Base-by-base conservation (phyloP, 495 filamentous ascomycete genomes). In the Amphirosellinia nigrospora region DNA sequence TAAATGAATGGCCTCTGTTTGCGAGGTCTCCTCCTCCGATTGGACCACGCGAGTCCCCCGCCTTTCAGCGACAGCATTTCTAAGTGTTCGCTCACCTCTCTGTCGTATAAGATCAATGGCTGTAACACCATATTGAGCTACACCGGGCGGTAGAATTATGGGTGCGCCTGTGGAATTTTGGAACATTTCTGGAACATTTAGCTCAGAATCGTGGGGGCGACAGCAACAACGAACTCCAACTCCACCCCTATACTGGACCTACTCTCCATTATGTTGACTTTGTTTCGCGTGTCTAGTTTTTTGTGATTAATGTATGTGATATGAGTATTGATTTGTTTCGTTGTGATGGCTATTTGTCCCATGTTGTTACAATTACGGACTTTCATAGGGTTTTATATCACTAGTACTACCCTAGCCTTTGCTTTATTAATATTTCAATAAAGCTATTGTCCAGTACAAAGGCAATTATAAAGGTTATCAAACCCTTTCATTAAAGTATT, bases 171-270 rank as follows among this genome's bases (percentile, higher is more conserved):
- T 62, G 6, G 23, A 48, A 43, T 6, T 59, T 32, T 13, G 6
- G 28, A 60, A 71, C 6, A 38, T 48, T 26, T 34, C 15, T 4
- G 55, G 55, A 1, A 36, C 16, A 3, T 36, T 8, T 2, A 36
- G 55, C 5, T 13, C 30, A 21, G 30, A 15, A 3, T 15, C 23
- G 1, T 7, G 11, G 1, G n/a, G n/a, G n/a, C n/a, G n/a, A 58
- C 8, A 1, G 23, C 30, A 21, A 52, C 23, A 45, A 76, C 28
- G 19, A 74, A 70, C 41, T 76, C 74, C n/a, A 76, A 15, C 52
- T 76, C 74, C 1, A 76, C 63, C 0, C 74, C 72, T 6, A 76
- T 58, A 28, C 70, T 74, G 28, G 71, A 48, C 56, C 46, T 67
- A 39, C 11, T 28, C 7, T 30, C 52, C 65, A 67, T 67, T n/a